Evolutionary conservation across 371 early-diverging fungal species (phyloP).

Genomic region (Entomophthora muscae): DNA sequence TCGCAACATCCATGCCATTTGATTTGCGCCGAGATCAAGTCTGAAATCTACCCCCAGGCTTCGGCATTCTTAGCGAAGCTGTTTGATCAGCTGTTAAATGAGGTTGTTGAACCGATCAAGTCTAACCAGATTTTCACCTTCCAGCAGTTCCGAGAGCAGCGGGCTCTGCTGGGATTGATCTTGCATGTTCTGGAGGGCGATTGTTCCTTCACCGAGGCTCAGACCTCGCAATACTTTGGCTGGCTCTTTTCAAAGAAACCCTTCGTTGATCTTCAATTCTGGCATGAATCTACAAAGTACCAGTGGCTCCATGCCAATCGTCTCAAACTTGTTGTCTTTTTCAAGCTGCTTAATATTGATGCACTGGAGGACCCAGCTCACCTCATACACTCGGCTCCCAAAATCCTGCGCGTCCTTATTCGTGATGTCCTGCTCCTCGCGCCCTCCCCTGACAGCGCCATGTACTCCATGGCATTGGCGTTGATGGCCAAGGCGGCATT

Average conservation of each 20-base stretch:
- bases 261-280: background rate
- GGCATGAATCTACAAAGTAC: background rate
- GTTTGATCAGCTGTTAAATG: background rate
- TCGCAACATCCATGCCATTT: background rate
- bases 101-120: background rate
- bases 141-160: background rate
- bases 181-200: background rate
- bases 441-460: background rate
- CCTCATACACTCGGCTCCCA: background rate
- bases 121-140: background rate
- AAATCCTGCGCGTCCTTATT: background rate
- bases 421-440: background rate
- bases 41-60: background rate
- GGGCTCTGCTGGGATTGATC: background rate
- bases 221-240: background rate
- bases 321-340: background rate
- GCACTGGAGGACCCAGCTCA: background rate
- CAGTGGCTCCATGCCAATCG: background rate
- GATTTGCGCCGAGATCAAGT: background rate
- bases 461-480: background rate
- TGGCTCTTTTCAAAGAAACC: background rate
- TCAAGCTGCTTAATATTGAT: background rate
- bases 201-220: background rate
- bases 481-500: background rate
- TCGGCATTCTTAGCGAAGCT: background rate